Conservation (phyloP, 2,329 filamentous ascomycete species). For the Claviceps sp. region DNA sequence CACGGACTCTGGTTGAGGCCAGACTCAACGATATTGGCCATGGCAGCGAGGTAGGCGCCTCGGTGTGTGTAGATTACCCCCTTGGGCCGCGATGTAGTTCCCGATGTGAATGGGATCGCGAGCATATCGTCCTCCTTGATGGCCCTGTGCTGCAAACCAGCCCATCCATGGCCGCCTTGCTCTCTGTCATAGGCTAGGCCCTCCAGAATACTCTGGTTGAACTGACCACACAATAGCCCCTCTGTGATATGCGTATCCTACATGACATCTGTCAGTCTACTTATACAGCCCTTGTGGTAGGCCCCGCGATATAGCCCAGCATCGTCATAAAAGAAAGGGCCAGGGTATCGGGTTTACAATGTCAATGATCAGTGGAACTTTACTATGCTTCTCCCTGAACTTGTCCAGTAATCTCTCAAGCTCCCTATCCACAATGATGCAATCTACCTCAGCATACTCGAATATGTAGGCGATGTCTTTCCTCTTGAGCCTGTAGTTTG, state of each 20-base stretch:
- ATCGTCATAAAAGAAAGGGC: too few species aligned
- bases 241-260: constrained; percentile 68
- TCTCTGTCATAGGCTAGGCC: constrained; percentile 59
- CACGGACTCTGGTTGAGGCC: constrained; percentile 65
- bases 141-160: constrained; percentile 55
- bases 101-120: constrained; percentile 85
- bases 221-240: constrained; percentile 63
- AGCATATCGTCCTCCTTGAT: constrained; percentile 68
- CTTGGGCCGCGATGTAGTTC: constrained; percentile 83
- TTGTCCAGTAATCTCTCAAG: constrained; percentile 55
- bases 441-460: constrained; percentile 71
- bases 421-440: constrained; percentile 77
- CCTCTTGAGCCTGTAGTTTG: constrained; percentile 52
- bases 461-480: constrained; percentile 90
- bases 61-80: constrained; percentile 88
- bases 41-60: constrained; percentile 68
- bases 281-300: too few species aligned
- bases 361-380: constrained; percentile 65
- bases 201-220: constrained; percentile 71
- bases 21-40: constrained; percentile 81
- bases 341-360: constrained; percentile 19
- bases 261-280: constrained; percentile 10
- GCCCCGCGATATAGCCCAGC: too few species aligned
- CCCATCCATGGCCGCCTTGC: constrained; percentile 61
- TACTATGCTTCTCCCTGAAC: constrained; percentile 47